These are phyloP conservation scores for Rhizopus sp. DNA, from an alignment of 371 early-diverging fungal species.

Conservation along the genomic window DNA sequence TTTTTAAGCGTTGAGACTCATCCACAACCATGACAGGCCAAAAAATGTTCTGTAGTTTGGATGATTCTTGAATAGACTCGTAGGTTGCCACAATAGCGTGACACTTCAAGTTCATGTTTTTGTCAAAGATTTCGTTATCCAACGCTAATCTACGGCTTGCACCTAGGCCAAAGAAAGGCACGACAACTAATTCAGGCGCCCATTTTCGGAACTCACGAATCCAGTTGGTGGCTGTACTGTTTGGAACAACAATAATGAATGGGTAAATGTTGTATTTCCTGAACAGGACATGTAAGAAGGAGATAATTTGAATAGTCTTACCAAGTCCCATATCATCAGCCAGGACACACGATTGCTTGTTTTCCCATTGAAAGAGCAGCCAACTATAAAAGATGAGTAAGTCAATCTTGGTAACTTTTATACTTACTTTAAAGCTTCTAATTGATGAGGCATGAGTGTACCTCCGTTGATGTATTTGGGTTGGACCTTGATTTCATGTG, in stretches of 20 bases:
- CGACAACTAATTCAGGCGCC: constrained; percentile 71
- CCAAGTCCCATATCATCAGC: constrained; percentile 97
- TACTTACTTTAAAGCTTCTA: constrained; percentile 82
- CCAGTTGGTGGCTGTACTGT: constrained; percentile 83
- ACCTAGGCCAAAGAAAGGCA: constrained; percentile 53
- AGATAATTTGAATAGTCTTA: constrained; percentile 89
- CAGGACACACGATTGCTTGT: constrained; percentile 68
- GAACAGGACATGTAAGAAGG: constrained; percentile 66
- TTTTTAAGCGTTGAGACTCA: constrained; percentile 91
- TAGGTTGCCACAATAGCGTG: constrained; percentile 85
- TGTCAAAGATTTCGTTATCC: constrained; percentile 64
- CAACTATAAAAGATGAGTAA: constrained; percentile 49
- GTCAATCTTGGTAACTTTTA: constrained; percentile 1
- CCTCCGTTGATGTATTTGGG: constrained; percentile 68
- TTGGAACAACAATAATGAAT: constrained; percentile 85
- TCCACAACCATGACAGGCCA: constrained; percentile 82
- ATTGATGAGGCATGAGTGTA: constrained; percentile 78
- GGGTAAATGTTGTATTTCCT: constrained; percentile 64
- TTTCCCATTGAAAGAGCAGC: constrained; percentile 73
- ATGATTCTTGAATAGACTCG: constrained; percentile 44
- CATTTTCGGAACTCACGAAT: constrained; percentile 78
- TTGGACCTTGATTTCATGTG: constrained; percentile 59
- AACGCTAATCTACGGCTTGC: constrained; percentile 55
- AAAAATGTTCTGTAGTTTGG: constrained; percentile 11
- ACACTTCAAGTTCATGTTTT: constrained; percentile 51